Percentiles rank a stretch among this genome's conserved stretches.
Evolutionary conservation across 2,329 filamentous ascomycete species (phyloP).

Genomic region (Tothia fuscella): DNA sequence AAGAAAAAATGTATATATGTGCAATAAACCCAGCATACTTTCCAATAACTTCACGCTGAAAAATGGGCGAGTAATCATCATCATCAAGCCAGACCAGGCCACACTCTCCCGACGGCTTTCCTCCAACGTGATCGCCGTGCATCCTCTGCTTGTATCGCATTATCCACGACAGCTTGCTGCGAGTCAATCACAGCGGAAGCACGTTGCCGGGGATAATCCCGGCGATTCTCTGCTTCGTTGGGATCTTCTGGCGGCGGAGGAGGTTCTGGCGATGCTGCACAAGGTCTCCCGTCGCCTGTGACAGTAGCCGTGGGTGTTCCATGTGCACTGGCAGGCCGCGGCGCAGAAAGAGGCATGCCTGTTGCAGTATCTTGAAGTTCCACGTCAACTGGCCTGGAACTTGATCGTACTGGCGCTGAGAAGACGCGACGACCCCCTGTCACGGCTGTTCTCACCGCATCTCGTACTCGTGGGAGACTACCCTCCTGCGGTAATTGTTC

Average conservation of each 20-base stretch:
- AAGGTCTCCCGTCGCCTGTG: not conserved
- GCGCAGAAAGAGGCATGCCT: not conserved
- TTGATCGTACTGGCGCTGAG: not conserved
- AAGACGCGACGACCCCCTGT: conserved; percentile 4
- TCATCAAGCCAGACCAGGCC: conserved; percentile 9
- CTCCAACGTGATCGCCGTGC: conserved; percentile 11
- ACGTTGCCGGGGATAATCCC: conserved; percentile 9
- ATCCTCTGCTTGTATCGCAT: not conserved
- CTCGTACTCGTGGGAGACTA: not conserved
- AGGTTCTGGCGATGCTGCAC: not conserved
- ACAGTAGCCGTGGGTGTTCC: not conserved
- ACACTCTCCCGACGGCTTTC: conserved; percentile 11
- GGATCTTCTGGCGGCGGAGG: not conserved
- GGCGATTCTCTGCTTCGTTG: not conserved
- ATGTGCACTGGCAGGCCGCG: not conserved
- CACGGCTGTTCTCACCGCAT: not conserved
- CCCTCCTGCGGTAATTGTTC: not conserved
- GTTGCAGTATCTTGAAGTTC: not conserved
- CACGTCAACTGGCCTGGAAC: not conserved
- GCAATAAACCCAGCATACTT: too few relatives aligned
- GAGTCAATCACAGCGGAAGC: conserved; percentile 9
- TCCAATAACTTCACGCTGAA: too few relatives aligned
- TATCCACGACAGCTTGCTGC: not conserved
- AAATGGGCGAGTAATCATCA: not conserved
- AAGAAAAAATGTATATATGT: not conserved